Evolutionary conservation across 805 yeast species (phyloP), one percentile per base, ranked within the genome.

Genomic region (Wickerhamiella lipophila): DNA sequence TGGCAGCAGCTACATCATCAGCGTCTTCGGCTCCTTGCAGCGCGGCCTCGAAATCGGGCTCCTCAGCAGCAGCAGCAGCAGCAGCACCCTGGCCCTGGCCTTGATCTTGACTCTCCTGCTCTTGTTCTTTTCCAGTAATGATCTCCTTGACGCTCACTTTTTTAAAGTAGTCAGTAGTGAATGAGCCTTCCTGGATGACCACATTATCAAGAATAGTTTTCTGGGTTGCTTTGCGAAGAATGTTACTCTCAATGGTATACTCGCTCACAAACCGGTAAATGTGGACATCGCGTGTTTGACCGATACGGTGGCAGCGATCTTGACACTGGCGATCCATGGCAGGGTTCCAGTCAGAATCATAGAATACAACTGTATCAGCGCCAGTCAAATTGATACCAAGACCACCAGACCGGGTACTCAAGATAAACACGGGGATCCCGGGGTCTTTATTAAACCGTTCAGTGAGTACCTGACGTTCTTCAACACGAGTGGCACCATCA

Each of bases 301-400:
- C 99, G 63, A 92, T 92, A 71, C 99, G 81, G 64, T 92, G 99
- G 67, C 97, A 92, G 64, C 99, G 79, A 67, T 92, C 99, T 66
- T 92, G 98, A 68, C 98, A 92, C 66, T 92, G 99, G 61, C 87
- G 86, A 64, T 92, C 99, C 96, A 92, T 92, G 1, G 97, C 95
- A 2, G 99, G 99, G 62, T 92, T 92, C 98, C 98, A 89, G 66
- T 89, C 98, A 2, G 96, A 86, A 65, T 92, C 99, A 64, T 94
- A 92, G 67, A 92, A 94, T 6, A 92, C 86, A 40, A 92, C 99
- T 0, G 98, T 92, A 60, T 92, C 99, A 0, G 99, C 99, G 61
- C 97, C 99, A 0, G 98, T 92, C 55, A 92, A 68, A 60, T 92
- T 92, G 63, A 92, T 92, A 62, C 99, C 99, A 56, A 94, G 72